Base-by-base conservation (phyloP, 1,284 basidiomycete genomes). In the Irpex sp. region DNA sequence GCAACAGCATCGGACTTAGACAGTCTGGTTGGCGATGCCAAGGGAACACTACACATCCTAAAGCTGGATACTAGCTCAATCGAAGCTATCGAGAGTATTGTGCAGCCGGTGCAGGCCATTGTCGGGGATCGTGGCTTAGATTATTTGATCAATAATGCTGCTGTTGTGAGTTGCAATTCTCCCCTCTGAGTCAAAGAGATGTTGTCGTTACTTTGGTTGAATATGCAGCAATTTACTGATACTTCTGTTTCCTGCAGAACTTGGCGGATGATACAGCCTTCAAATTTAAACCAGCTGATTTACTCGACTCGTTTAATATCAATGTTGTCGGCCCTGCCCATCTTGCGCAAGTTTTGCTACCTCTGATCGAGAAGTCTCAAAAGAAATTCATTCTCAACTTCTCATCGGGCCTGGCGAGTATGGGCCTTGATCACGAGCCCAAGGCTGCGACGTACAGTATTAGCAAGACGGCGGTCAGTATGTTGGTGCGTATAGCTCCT, bases 81-180 rank as follows among this genome's bases (percentile, higher is more conserved):
- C 54, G 65, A 53, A 3, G 72, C 73, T 47, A 77, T 78, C 60
- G 63, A 68, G 5, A 62, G 53, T 2, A 72, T 75, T 3, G 68
- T 70, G 9, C 58, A 66, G 33, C 65, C 63, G 3, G 71, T 74
- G 1, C 63, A 65, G 35, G 63, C 63, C 31, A 63, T 76, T 11
- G 63, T 80, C 19, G 72, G 72, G 5, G 68, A 68, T 15, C 61
- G 62, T 0, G 74, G 75, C 0, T 67, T 79, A 37, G 77, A 79
- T 66, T 78, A 77, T 39, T 68, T 80, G 13, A 63, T 78, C 57
- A 79, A 79, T 67, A 79, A 78, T 57, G 77, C 78, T n/a, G 77
- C 69, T 1, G 72, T 78, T 43, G 77, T 78, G 50, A 33, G 74
- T 65, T 26, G 26, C 26, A 26, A 26, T 26, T 26, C 26, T 36